A percentile compares a stretch with the other conserved stretches of the same genome.
These are phyloP conservation scores for Puccinia sorghi DNA, from an alignment of 1,284 basidiomycete genomes.

Conservation along the genomic window DNA sequence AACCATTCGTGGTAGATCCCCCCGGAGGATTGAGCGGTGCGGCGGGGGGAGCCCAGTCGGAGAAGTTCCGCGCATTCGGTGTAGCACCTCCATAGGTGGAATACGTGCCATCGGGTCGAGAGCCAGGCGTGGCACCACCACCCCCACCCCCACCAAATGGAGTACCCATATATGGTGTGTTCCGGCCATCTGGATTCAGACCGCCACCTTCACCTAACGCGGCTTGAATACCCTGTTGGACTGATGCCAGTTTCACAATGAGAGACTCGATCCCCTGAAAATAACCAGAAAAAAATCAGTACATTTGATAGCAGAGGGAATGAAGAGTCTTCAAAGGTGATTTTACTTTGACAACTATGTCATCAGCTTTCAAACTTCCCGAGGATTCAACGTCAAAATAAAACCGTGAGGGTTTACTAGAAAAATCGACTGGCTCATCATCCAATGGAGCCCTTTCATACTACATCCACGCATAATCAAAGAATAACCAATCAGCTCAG, in stretches of 20 bases:
- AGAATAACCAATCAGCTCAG: background rate
- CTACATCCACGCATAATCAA: slow-evolving; percentile 57
- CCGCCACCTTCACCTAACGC: slow-evolving; percentile 45
- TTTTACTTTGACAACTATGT: slow-evolving; percentile 78
- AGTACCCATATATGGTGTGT: slow-evolving; percentile 49
- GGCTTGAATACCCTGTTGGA: slow-evolving; percentile 45
- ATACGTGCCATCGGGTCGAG: slow-evolving; percentile 39
- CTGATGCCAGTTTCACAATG: slow-evolving; percentile 49
- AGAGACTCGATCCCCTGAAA: slow-evolving; percentile 46
- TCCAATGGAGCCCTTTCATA: slow-evolving; percentile 74
- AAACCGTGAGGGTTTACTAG: slow-evolving; percentile 80
- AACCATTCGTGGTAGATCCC: slow-evolving; percentile 23
- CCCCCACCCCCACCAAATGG: slow-evolving; percentile 35
- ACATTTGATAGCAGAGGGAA: background rate
- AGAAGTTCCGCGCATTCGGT: slow-evolving; percentile 18
- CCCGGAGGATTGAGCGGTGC: slow-evolving; percentile 36
- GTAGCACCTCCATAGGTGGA: slow-evolving; percentile 48
- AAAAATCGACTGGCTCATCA: slow-evolving; percentile 79
- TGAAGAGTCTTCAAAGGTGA: background rate
- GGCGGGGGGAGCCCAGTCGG: slow-evolving; percentile 46
- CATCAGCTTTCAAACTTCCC: slow-evolving; percentile 80
- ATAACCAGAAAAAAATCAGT: background rate
- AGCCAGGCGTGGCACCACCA: slow-evolving; percentile 36
- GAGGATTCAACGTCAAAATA: slow-evolving; percentile 90
- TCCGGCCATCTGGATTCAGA: slow-evolving; percentile 47